Conservation (phyloP, 345 rosid genomes). For the Erysimum cheiranthoides region DNA sequence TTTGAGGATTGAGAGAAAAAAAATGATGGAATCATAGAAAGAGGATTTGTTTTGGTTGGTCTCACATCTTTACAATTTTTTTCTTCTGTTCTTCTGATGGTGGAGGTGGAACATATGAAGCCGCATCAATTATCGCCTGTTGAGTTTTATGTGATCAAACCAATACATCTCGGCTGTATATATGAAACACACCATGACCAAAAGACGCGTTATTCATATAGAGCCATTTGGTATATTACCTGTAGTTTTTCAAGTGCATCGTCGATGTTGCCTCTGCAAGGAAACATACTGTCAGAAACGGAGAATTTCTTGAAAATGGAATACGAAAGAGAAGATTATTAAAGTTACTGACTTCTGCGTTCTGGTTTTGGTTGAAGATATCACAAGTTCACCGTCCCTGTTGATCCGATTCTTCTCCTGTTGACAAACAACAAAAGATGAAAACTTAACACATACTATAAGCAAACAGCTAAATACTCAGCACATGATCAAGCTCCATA, state of each 20-base stretch:
- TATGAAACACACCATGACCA: background rate
- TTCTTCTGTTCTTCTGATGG: slow-evolving; percentile 99
- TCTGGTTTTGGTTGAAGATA: slow-evolving; percentile 93
- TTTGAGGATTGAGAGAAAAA: background rate
- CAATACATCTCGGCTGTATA: slow-evolving; percentile 2
- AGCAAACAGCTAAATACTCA: too few species aligned
- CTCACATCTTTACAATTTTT: slow-evolving; percentile 81
- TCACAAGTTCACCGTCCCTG: slow-evolving; percentile 95
- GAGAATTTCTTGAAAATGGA: slow-evolving; percentile 3
- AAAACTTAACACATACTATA: too few species aligned
- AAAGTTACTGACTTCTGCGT: slow-evolving; percentile 72
- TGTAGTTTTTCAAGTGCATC: slow-evolving; percentile 90
- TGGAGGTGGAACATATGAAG: slow-evolving; percentile 94
- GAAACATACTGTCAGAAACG: slow-evolving; percentile 29
- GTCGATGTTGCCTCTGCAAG: slow-evolving; percentile 84
- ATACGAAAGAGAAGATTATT: slow-evolving; percentile 7
- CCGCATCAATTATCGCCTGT: slow-evolving; percentile 90
- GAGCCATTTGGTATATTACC: slow-evolving; percentile 50
- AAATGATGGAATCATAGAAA: background rate
- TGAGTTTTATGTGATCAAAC: slow-evolving; percentile 24
- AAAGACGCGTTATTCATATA: background rate
- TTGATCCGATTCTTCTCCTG: slow-evolving; percentile 98
- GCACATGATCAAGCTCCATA: too few species aligned
- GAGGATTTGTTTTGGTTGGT: slow-evolving; percentile 5
- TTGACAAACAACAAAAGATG: slow-evolving; percentile 36